Conservation (phyloP, 768 basidiomycete genomes). For the Pleurotus tuber-regium region DNA sequence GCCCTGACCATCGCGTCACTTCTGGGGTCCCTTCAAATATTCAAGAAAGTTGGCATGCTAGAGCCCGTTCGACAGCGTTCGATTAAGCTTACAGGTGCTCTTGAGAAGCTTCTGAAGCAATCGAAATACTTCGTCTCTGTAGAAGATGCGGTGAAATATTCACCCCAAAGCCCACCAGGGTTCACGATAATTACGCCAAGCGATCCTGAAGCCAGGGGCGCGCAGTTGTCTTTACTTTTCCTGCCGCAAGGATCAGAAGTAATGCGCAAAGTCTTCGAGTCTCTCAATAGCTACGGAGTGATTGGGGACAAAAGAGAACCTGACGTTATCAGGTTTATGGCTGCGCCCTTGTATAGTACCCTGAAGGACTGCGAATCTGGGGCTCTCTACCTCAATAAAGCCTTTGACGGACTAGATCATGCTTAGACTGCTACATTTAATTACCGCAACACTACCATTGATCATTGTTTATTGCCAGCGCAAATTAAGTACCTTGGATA, state of each 20-base stretch:
- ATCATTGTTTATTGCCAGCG: too few relatives aligned
- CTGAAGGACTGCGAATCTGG: conserved; percentile 74
- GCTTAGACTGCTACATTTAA: conserved; percentile 1
- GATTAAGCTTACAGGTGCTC: conserved; percentile 61
- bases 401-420: conserved; percentile 33
- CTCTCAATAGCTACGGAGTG: conserved; percentile 67
- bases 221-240: conserved; percentile 86
- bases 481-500: too few relatives aligned
- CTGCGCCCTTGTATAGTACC: conserved; percentile 85
- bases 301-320: conserved; percentile 91
- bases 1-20: conserved; percentile 77
- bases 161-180: conserved; percentile 29
- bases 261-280: conserved; percentile 70
- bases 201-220: conserved; percentile 66
- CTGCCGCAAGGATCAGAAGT: conserved; percentile 53
- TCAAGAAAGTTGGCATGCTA: conserved; percentile 80
- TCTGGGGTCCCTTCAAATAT: conserved; percentile 78
- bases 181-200: conserved; percentile 95
- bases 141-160: conserved; percentile 28
- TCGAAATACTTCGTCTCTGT: conserved; percentile 64
- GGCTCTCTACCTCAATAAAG: conserved; percentile 61
- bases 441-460: neutral
- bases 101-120: conserved; percentile 61
- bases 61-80: conserved; percentile 65
- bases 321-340: conserved; percentile 88